Percentiles rank a stretch among this genome's conserved stretches.
Evolutionary conservation across 1,139 yeast genomes (phyloP).

Genomic region (Hyphopichia wangnamkhiaoensis): DNA sequence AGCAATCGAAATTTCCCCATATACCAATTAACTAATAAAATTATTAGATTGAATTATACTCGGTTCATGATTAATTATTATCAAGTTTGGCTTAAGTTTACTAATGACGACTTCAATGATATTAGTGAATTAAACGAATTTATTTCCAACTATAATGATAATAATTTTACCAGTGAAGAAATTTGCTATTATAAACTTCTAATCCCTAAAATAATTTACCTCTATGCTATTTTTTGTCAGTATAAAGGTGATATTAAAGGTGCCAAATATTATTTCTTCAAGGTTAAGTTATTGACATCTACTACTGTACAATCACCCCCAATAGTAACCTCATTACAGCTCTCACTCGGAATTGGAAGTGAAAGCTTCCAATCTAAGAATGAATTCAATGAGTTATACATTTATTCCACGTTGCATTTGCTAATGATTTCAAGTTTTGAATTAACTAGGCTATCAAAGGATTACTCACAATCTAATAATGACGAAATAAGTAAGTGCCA

Average conservation of each 20-base stretch:
- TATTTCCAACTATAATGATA: slow-evolving; percentile 31
- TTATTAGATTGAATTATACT: slow-evolving; percentile 23
- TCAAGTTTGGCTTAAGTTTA: slow-evolving; percentile 33
- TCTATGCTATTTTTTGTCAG: slow-evolving; percentile 42
- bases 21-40: slow-evolving; percentile 18
- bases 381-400: slow-evolving; percentile 25
- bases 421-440: slow-evolving; percentile 27
- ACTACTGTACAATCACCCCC: background rate
- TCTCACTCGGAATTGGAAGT: slow-evolving; percentile 23
- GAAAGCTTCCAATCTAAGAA: slow-evolving; percentile 15
- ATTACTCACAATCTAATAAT: slow-evolving; percentile 6
- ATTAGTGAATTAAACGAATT: slow-evolving; percentile 30
- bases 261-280: slow-evolving; percentile 39
- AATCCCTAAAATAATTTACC: slow-evolving; percentile 35
- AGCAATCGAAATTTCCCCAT: slow-evolving; percentile 17
- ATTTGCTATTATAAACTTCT: slow-evolving; percentile 29
- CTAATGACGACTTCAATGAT: slow-evolving; percentile 26
- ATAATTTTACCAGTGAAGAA: slow-evolving; percentile 33
- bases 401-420: slow-evolving; percentile 28
- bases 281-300: slow-evolving; percentile 19
- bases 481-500: slow-evolving; percentile 11
- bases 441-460: slow-evolving; percentile 11
- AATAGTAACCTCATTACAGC: slow-evolving; percentile 13
- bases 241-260: slow-evolving; percentile 31
- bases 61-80: slow-evolving; percentile 30